phyloP scores from a whole-genome alignment of 306 rosid genomes.

The Carpinus fangiana region DNA sequence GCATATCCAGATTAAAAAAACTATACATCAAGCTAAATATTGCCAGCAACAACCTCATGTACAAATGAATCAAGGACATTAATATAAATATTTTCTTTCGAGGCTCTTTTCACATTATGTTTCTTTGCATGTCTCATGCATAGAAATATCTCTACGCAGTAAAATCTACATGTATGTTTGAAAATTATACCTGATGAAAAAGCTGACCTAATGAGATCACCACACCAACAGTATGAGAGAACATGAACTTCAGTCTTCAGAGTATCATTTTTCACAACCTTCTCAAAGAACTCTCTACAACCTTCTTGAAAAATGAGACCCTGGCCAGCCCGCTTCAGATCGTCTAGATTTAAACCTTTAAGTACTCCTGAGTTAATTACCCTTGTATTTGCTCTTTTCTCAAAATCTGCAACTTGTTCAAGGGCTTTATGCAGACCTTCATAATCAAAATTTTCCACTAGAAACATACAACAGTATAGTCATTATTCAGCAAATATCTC shows the following conservation, averaged over 20 bases:
- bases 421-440: slow-evolving; percentile 63
- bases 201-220: slow-evolving; percentile 87
- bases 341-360: slow-evolving; percentile 82
- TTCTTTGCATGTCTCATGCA: neutral
- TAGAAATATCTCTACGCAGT: neutral
- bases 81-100: neutral
- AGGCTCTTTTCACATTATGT: neutral
- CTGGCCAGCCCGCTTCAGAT: slow-evolving; percentile 89
- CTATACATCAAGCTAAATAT: neutral
- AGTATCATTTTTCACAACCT: slow-evolving; percentile 56
- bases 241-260: slow-evolving; percentile 73
- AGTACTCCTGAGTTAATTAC: slow-evolving; percentile 87
- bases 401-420: slow-evolving; percentile 80
- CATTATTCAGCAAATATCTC: neutral
- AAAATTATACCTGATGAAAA: slow-evolving; percentile 74
- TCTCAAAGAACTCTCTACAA: slow-evolving; percentile 73
- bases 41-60: neutral
- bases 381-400: slow-evolving; percentile 79
- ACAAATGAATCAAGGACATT: neutral
- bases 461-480: slow-evolving; percentile 29
- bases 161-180: neutral
- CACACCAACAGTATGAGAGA: slow-evolving; percentile 98
- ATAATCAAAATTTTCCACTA: slow-evolving; percentile 60
- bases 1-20: neutral
- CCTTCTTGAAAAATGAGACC: slow-evolving; percentile 84